phyloP scores from a whole-genome alignment of 148 eudicot genomes.

The Rhododendron ovatum region DNA sequence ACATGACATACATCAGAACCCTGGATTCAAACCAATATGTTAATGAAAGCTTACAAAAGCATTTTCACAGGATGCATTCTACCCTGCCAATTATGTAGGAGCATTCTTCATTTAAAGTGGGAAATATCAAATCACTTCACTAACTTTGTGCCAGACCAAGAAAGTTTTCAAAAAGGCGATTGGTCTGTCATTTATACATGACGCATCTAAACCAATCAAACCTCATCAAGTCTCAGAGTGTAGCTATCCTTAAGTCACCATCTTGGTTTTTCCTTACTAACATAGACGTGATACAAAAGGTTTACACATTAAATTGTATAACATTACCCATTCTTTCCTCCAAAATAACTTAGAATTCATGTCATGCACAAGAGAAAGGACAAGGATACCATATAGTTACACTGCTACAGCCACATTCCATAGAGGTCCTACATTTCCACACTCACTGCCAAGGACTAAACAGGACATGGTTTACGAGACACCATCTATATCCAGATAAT shows the following conservation, averaged over 20 bases:
- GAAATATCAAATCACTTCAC: neutral
- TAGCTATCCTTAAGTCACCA: neutral
- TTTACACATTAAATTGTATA: neutral
- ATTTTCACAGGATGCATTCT: neutral
- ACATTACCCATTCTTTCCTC: neutral
- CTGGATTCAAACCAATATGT: neutral
- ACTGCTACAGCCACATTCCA: neutral
- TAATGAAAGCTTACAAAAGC: neutral
- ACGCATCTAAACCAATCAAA: neutral
- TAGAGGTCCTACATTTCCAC: neutral
- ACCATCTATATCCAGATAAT: neutral
- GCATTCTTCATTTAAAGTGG: neutral
- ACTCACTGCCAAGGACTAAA: neutral
- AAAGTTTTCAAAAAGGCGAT: neutral
- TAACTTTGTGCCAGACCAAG: neutral
- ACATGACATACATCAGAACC: neutral
- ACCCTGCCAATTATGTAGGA: neutral
- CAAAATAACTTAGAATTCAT: neutral
- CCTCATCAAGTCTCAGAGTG: neutral
- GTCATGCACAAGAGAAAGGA: neutral
- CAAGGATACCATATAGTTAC: neutral
- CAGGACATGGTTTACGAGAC: neutral
- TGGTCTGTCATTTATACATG: neutral
- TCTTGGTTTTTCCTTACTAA: neutral
- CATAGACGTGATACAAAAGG: neutral